A percentile compares a stretch with the other conserved stretches of the same genome.
Conservation (phyloP, 2,329 filamentous ascomycete genomes). For the Epichloe amarillans region DNA sequence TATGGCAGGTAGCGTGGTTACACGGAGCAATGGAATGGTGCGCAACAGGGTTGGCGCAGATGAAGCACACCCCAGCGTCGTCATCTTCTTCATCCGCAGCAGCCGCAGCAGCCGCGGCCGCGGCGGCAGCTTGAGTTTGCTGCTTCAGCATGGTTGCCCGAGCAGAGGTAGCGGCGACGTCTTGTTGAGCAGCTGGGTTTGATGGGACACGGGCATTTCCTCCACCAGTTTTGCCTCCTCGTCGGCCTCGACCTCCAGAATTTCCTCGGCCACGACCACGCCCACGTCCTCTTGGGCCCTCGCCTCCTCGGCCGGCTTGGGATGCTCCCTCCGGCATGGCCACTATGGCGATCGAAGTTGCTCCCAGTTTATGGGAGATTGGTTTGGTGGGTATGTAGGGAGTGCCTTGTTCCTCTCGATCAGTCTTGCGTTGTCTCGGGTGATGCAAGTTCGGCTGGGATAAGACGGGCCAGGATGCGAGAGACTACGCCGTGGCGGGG, state of each 20-base stretch:
- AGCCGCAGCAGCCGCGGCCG: conserved; percentile 13
- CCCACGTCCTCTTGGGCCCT: conserved; percentile 24
- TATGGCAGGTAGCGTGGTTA: conserved; percentile 94
- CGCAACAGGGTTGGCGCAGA: conserved; percentile 81
- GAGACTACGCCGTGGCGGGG: too few relatives aligned
- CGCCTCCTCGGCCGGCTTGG: conserved; percentile 18
- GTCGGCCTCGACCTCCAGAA: conserved; percentile 8
- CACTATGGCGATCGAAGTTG: not conserved
- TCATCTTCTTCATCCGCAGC: conserved; percentile 26
- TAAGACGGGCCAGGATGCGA: too few relatives aligned
- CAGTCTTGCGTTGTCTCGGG: too few relatives aligned
- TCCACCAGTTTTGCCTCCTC: conserved; percentile 16
- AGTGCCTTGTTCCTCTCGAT: too few relatives aligned
- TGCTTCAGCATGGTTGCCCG: conserved; percentile 12
- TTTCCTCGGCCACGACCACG: conserved; percentile 18
- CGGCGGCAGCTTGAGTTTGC: conserved; percentile 9
- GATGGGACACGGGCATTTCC: conserved; percentile 4
- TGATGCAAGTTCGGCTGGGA: too few relatives aligned
- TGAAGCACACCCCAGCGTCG: conserved; percentile 81
- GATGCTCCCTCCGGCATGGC: conserved; percentile 11
- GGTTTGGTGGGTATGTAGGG: not conserved
- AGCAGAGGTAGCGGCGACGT: conserved; percentile 21
- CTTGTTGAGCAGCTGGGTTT: conserved; percentile 18
- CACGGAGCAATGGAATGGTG: conserved; percentile 86
- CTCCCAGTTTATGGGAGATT: not conserved